These are phyloP conservation scores for Lecanoromycetidae sp. DNA, from an alignment of 2,329 filamentous ascomycete genomes.

Conservation along the genomic window DNA sequence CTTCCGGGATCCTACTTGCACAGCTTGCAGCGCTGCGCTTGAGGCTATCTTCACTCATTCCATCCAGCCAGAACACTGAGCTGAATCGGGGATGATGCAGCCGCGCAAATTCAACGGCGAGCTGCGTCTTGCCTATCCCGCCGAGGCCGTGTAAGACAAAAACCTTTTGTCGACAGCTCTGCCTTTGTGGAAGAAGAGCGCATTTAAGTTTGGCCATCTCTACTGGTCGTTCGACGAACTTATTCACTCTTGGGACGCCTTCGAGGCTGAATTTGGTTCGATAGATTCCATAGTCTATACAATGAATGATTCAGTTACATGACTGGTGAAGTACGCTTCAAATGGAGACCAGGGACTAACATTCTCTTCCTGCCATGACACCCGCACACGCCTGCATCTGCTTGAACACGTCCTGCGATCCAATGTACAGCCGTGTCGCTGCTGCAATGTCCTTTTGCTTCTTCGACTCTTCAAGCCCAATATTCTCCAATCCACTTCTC, in stretches of 20 bases:
- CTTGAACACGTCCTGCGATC: slow-evolving; percentile 3
- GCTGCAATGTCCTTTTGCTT: slow-evolving; percentile 18
- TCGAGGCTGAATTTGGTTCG: background rate
- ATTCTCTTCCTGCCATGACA: slow-evolving; percentile 2
- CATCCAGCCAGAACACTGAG: slow-evolving; percentile 22
- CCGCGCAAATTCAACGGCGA: slow-evolving; percentile 21
- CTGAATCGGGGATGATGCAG: slow-evolving; percentile 19
- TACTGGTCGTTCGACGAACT: background rate
- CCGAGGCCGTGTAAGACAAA: slow-evolving; percentile 29
- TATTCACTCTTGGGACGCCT: background rate
- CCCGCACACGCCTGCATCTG: slow-evolving; percentile 3
- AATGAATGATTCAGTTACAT: no score
- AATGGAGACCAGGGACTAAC: no score
- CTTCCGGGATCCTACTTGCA: slow-evolving; percentile 12
- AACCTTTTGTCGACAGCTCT: slow-evolving; percentile 20
- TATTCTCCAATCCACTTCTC: slow-evolving; percentile 25
- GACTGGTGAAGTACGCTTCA: no score
- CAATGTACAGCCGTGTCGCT: slow-evolving; percentile 5
- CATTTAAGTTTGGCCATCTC: background rate
- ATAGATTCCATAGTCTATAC: no score
- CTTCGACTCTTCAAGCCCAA: slow-evolving; percentile 27
- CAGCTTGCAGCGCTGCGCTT: slow-evolving; percentile 19
- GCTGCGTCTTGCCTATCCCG: slow-evolving; percentile 32
- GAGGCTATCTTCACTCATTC: slow-evolving; percentile 19
- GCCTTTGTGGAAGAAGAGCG: background rate